These are phyloP conservation scores for Arthrobotrys sphaeroides DNA, from an alignment of 2,329 filamentous ascomycete species.

Conservation along the genomic window DNA sequence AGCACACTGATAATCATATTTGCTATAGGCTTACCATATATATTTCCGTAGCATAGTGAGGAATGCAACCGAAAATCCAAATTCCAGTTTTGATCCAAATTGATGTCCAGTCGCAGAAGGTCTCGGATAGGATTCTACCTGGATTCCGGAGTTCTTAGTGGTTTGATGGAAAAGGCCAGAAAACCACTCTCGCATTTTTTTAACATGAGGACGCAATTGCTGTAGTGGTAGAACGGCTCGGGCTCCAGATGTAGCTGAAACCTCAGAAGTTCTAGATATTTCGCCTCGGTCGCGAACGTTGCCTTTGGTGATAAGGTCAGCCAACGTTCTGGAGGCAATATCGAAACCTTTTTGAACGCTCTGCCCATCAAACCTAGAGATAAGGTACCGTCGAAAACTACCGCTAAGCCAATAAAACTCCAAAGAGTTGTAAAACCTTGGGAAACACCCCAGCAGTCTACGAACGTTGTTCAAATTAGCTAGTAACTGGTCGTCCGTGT, in stretches of 20 bases:
- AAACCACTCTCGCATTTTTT: no score
- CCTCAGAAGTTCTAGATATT: no score
- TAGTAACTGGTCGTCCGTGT: background rate
- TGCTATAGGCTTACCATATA: background rate
- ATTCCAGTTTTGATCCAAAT: no score
- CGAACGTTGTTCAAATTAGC: background rate
- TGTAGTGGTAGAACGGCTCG: no score
- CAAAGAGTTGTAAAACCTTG: background rate
- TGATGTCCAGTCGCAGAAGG: no score
- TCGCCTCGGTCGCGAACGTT: no score
- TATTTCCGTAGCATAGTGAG: background rate
- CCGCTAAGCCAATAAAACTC: background rate
- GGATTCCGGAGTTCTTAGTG: no score
- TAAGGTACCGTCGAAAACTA: background rate
- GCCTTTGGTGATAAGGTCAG: background rate
- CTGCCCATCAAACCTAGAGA: background rate
- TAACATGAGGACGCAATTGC: no score
- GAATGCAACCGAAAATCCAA: background rate
- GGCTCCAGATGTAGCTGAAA: no score
- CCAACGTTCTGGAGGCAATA: background rate
- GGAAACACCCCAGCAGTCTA: background rate
- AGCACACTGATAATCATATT: no score
- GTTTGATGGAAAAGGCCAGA: no score
- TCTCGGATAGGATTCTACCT: no score
- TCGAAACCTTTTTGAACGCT: background rate